A percentile compares a stretch with the other conserved stretches of the same genome.
Evolutionary conservation across 2,329 filamentous ascomycete species (phyloP).

Genomic region (Beauveria scarabaeidicola): DNA sequence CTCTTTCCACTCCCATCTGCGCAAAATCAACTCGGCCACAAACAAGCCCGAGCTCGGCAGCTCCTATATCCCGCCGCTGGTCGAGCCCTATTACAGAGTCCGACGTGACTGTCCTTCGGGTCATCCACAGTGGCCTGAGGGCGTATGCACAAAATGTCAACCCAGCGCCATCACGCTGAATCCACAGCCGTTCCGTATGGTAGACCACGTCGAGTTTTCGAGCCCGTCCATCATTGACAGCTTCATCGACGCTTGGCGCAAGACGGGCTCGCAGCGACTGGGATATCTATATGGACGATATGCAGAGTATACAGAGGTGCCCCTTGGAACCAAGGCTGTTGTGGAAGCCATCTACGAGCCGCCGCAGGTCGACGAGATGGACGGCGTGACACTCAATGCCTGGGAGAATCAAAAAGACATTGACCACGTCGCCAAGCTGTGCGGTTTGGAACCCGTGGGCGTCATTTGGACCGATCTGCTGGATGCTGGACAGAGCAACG

Average conservation of each 20-base stretch:
- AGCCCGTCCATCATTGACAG: conserved; percentile 75
- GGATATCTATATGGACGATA: conserved; percentile 90
- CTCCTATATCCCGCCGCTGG: conserved; percentile 92
- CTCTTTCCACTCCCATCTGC: conserved; percentile 88
- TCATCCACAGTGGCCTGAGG: conserved; percentile 87
- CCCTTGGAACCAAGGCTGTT: conserved; percentile 86
- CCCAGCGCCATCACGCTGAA: conserved; percentile 94
- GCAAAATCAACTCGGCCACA: conserved; percentile 91
- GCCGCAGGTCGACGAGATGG: conserved; percentile 79
- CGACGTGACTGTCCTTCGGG: conserved; percentile 84
- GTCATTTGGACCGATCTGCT: conserved; percentile 92
- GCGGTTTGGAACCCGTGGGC: conserved; percentile 80
- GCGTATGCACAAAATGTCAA: conserved; percentile 97
- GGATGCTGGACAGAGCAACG: conserved; percentile 72
- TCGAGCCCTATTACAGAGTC: conserved; percentile 87
- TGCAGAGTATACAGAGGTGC: conserved; percentile 84
- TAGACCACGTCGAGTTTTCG: conserved; percentile 96
- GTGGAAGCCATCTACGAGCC: conserved; percentile 97
- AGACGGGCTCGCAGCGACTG: conserved; percentile 72
- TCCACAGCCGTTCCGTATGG: conserved; percentile 89
- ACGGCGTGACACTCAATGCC: conserved; percentile 75
- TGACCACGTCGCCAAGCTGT: conserved; percentile 70
- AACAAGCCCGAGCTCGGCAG: conserved; percentile 91
- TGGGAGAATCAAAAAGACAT: conserved; percentile 82
- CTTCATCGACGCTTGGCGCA: conserved; percentile 89